Evolutionary conservation across 441 rosid species (phyloP).

Genomic region (Geranium incanum): DNA sequence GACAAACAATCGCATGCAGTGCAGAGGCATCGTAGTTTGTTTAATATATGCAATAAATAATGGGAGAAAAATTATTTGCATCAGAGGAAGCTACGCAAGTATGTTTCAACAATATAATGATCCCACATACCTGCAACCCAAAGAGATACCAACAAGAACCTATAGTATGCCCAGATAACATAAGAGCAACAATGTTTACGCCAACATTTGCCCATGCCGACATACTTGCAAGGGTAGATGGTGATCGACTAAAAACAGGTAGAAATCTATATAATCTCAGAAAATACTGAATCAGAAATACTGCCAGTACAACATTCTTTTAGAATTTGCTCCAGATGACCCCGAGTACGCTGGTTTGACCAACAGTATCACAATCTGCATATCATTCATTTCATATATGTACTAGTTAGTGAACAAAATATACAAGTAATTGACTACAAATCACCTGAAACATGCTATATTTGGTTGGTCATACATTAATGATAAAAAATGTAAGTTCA

Average conservation of each 20-base stretch:
- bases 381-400: not conserved
- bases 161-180: conserved; percentile 66
- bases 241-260: conserved; percentile 69
- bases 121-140: conserved; percentile 60
- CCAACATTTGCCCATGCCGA: conserved; percentile 82
- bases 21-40: not conserved
- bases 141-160: conserved; percentile 87
- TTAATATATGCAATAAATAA: no score
- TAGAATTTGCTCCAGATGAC: conserved; percentile 47
- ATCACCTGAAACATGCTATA: not conserved
- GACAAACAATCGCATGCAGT: no score
- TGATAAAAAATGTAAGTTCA: not conserved
- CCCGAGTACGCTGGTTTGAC: conserved; percentile 37
- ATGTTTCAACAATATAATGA: no score
- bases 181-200: conserved; percentile 64
- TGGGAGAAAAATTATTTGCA: not conserved
- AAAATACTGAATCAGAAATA: conserved; percentile 58
- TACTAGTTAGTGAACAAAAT: no score
- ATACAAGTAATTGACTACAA: not conserved
- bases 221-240: conserved; percentile 66
- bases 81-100: conserved; percentile 4
- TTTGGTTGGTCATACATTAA: no score
- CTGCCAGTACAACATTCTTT: conserved; percentile 50
- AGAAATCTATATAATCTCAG: conserved; percentile 67
- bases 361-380: conserved; percentile 51